Conservation (phyloP, 495 filamentous ascomycete species). For the Podospora pseudopauciseta region DNA sequence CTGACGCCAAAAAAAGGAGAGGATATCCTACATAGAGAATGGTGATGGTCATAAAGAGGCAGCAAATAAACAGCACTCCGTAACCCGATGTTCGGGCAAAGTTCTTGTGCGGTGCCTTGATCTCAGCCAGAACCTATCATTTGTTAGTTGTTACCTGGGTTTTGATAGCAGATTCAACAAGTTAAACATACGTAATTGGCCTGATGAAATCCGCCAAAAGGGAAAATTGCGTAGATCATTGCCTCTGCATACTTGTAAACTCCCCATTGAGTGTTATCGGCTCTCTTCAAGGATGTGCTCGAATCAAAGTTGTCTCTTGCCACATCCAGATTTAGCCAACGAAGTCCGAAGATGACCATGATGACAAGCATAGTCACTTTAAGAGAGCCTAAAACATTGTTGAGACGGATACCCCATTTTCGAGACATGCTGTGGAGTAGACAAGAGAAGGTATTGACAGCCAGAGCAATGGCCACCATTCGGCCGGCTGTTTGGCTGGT, state of each 20-base stretch:
- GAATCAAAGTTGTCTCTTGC: conserved; percentile 18
- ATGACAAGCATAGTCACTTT: conserved; percentile 39
- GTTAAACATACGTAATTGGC: conserved; percentile 20
- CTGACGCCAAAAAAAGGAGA: background rate
- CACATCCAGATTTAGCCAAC: conserved; percentile 8
- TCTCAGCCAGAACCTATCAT: conserved; percentile 21
- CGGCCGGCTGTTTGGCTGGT: background rate
- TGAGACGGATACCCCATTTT: conserved; percentile 24
- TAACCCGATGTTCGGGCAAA: conserved; percentile 38
- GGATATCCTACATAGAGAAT: conserved; percentile 12
- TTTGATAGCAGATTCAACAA: background rate
- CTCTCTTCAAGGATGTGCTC: conserved; percentile 10
- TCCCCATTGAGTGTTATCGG: conserved; percentile 11
- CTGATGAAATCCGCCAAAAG: conserved; percentile 25
- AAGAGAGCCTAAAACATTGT: conserved; percentile 20
- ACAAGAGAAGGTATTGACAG: conserved; percentile 43
- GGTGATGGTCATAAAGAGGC: conserved; percentile 11
- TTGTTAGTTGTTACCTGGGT: background rate
- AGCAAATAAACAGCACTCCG: conserved; percentile 36
- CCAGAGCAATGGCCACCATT: conserved; percentile 20
- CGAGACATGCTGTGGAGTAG: conserved; percentile 44
- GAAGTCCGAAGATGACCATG: conserved; percentile 20
- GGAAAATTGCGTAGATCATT: conserved; percentile 26
- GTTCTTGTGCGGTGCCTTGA: conserved; percentile 18
- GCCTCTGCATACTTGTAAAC: conserved; percentile 39